Evolutionary conservation across 73 alveolate species (phyloP).

Genomic region (Symbiodinium natans): DNA sequence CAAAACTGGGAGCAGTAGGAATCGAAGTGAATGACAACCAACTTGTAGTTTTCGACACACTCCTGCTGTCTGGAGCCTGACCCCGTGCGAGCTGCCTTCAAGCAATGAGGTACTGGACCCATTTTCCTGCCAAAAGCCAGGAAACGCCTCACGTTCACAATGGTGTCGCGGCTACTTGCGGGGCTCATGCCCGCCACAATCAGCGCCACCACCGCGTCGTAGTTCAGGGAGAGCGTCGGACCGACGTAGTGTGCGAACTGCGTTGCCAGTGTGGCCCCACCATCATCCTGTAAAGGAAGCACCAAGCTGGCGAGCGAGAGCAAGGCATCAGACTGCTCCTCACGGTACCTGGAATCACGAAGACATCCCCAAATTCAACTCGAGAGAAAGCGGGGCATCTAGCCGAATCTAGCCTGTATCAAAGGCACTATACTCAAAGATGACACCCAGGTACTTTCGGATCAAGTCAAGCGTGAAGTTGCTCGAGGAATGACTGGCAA

Average conservation of each 20-base stretch:
- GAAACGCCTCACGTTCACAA: background rate
- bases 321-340: slow-evolving; percentile 16
- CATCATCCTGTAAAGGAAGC: background rate
- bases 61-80: background rate
- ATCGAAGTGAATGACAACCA: background rate
- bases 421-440: too few species aligned
- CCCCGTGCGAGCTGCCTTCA: background rate
- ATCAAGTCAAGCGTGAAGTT: background rate
- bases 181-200: background rate
- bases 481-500: background rate
- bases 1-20: background rate
- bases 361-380: too few species aligned
- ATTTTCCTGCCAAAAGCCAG: background rate
- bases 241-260: background rate
- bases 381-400: too few species aligned
- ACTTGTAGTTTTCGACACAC: background rate
- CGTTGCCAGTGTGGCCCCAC: background rate
- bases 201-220: background rate
- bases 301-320: background rate
- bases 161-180: background rate
- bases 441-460: background rate
- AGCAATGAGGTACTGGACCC: background rate
- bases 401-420: too few species aligned
- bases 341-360: too few species aligned
- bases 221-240: background rate